A percentile compares a stretch with the other conserved stretches of the same genome.
Evolutionary conservation across 2,329 filamentous ascomycete genomes (phyloP).

Genomic region (Colletotrichum sidae): DNA sequence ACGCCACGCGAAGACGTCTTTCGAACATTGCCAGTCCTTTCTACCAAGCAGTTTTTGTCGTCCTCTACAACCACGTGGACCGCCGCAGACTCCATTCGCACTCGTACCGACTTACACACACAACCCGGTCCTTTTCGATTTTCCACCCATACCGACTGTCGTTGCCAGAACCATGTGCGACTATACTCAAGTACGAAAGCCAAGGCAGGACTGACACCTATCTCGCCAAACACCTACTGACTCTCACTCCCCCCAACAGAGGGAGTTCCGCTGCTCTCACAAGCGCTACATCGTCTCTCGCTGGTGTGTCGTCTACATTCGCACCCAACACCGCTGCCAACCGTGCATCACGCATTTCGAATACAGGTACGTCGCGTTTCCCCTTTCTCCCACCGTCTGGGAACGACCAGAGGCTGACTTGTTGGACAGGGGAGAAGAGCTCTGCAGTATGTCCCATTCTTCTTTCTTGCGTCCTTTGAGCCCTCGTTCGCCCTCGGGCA

Average conservation of each 20-base stretch:
- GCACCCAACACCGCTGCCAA: constrained; percentile 56
- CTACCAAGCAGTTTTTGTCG: too few relatives aligned
- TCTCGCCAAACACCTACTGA: constrained; percentile 19
- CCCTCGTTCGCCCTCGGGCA: too few relatives aligned
- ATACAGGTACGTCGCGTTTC: constrained; percentile 49
- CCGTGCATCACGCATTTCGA: constrained; percentile 58
- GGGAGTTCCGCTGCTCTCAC: constrained; percentile 64
- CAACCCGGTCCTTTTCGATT: not conserved
- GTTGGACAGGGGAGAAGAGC: constrained; percentile 54
- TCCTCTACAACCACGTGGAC: too few relatives aligned
- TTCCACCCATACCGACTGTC: not conserved
- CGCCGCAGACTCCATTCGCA: too few relatives aligned
- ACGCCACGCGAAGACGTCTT: too few relatives aligned
- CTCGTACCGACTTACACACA: constrained; percentile 9
- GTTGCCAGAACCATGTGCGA: constrained; percentile 57
- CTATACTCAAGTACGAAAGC: constrained; percentile 57
- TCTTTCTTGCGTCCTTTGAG: too few relatives aligned
- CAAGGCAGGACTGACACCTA: not conserved
- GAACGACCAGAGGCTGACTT: constrained; percentile 25
- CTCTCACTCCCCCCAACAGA: constrained; percentile 46
- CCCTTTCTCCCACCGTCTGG: not conserved
- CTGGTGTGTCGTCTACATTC: constrained; percentile 59
- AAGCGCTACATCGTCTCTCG: constrained; percentile 60
- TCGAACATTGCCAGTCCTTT: too few relatives aligned
- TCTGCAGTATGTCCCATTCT: constrained; percentile 52